Evolutionary conservation across 2,329 filamentous ascomycete genomes (phyloP), one percentile per base, ranked within the genome.

Genomic region (Alternaria sp.): DNA sequence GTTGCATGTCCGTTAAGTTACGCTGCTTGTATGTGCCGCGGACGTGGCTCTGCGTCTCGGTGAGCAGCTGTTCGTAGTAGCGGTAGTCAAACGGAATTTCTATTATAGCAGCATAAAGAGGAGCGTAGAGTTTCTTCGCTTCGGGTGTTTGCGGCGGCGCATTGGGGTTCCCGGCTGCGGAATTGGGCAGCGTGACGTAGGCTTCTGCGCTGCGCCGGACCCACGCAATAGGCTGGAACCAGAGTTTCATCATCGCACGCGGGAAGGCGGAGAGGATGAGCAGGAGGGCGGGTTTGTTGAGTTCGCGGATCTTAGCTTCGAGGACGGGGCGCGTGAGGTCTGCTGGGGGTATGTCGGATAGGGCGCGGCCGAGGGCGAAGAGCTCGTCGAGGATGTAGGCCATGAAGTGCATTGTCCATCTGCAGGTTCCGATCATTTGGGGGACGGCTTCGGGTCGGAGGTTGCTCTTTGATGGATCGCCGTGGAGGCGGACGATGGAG

Each of bases 321-420:
- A 79, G 70, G 9, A 70, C 43, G n/a, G 69, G 54, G 21, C 75
- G 68, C 1, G 75, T 75, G 68, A 67, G 92, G 26, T 75, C 60
- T 26, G 71, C 71, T n/a, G 73, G 46, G 54, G 61, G 64, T 3
- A 68, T 50, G 46, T 69, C 56, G 47, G 70, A 59, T 14, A 79
- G 21, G 9, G 60, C 58, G 57, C 69, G 73, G 1, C 74, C 74
- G 6, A 78, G 43, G 7, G 69, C 60, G 58, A 81, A 72, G 51
- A 90, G 76, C 28, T 86, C 84, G 68, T 87, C 85, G 44, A 89
- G 73, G 26, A 89, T 79, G 72, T 84, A 88, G 20, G 84, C 81
- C 64, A 86, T 83, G 55, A 89, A 83, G 66, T 95, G 90, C 37
- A 94, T 84, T 0, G 88, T 88, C 94, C 94, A 97, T 74, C 87